phyloP scores from a whole-genome alignment of 2,329 filamentous ascomycete species.

The Leptographium radiaticola region DNA sequence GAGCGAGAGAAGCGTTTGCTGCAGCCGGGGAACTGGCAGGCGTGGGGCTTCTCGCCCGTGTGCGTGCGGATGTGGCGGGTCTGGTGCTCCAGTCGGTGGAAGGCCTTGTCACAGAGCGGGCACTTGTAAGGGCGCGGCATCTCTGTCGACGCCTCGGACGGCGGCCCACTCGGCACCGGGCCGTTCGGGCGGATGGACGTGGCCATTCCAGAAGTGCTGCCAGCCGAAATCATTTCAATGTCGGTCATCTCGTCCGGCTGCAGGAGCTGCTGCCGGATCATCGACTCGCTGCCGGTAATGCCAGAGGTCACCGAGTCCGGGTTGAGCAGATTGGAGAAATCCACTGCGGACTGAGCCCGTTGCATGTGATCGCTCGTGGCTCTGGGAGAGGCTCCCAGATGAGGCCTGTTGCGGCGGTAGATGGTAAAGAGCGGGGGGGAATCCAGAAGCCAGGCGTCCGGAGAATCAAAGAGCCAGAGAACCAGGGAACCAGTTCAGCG shows the following conservation, averaged over 20 bases:
- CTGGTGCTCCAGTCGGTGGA: constrained; percentile 95
- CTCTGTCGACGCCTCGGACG: constrained; percentile 46
- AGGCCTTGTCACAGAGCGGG: constrained; percentile 94
- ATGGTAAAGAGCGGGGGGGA: background rate
- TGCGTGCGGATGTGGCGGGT: constrained; percentile 78
- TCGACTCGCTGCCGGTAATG: constrained; percentile 14
- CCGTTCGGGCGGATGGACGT: constrained; percentile 49
- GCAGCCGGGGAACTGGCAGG: constrained; percentile 89
- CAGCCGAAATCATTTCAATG: constrained; percentile 28
- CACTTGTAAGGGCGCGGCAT: constrained; percentile 96
- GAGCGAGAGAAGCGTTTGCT: constrained; percentile 94
- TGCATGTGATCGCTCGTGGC: constrained; percentile 52
- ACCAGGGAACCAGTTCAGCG: background rate
- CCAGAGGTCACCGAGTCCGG: constrained; percentile 24
- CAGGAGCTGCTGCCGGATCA: constrained; percentile 13
- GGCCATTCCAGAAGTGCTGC: constrained; percentile 14
- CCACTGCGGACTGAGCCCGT: constrained; percentile 58
- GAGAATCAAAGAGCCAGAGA: background rate
- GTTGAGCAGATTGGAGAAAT: constrained; percentile 65
- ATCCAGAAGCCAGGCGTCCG: too few relatives aligned
- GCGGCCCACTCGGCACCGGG: constrained; percentile 47
- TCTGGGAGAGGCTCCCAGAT: constrained; percentile 5
- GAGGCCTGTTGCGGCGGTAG: background rate
- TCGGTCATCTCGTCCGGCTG: constrained; percentile 21
- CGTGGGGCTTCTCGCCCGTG: constrained; percentile 74